A percentile compares a stretch with the other conserved stretches of the same genome.
Conservation (phyloP, 192 early-diverging fungal species). For the Entophlyctis luteolus region DNA sequence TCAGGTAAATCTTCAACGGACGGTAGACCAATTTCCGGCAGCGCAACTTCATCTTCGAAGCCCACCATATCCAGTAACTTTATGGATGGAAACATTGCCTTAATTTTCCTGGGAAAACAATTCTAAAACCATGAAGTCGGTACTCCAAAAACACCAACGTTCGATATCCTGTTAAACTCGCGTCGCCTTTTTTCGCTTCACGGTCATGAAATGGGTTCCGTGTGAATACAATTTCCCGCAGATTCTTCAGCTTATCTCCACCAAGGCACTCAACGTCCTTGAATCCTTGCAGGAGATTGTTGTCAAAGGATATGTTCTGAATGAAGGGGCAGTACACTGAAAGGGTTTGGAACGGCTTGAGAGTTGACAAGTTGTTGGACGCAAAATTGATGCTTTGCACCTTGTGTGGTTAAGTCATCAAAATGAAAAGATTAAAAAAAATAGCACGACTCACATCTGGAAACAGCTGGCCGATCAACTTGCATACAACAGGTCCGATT, state of each 20-base stretch:
- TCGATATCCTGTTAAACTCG: slow-evolving; percentile 24
- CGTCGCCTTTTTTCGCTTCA: slow-evolving; percentile 34
- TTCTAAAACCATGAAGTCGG: neutral
- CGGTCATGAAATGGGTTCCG: slow-evolving; percentile 37
- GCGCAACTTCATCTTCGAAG: slow-evolving; percentile 34
- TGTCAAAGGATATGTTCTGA: slow-evolving; percentile 35
- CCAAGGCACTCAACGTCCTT: slow-evolving; percentile 33
- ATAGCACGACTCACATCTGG: slow-evolving; percentile 29
- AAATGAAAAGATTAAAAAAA: neutral
- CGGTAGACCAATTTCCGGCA: slow-evolving; percentile 21
- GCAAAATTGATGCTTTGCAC: slow-evolving; percentile 37
- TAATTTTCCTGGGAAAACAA: slow-evolving; percentile 29
- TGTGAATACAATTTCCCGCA: slow-evolving; percentile 33
- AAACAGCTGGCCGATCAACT: slow-evolving; percentile 38
- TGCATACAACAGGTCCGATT: slow-evolving; percentile 47
- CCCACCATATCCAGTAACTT: slow-evolving; percentile 37
- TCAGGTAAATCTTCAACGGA: slow-evolving; percentile 29
- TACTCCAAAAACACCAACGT: slow-evolving; percentile 16
- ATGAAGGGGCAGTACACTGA: slow-evolving; percentile 31
- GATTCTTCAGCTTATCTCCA: slow-evolving; percentile 27
- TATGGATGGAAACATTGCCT: slow-evolving; percentile 40
- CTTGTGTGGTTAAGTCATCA: neutral
- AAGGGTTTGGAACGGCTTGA: slow-evolving; percentile 31
- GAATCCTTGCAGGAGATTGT: slow-evolving; percentile 30
- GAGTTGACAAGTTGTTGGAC: slow-evolving; percentile 23